Percentiles rank a stretch among this genome's conserved stretches.
These are phyloP conservation scores for Malus hybrid DNA, from an alignment of 331 rosid species.

Conservation along the genomic window DNA sequence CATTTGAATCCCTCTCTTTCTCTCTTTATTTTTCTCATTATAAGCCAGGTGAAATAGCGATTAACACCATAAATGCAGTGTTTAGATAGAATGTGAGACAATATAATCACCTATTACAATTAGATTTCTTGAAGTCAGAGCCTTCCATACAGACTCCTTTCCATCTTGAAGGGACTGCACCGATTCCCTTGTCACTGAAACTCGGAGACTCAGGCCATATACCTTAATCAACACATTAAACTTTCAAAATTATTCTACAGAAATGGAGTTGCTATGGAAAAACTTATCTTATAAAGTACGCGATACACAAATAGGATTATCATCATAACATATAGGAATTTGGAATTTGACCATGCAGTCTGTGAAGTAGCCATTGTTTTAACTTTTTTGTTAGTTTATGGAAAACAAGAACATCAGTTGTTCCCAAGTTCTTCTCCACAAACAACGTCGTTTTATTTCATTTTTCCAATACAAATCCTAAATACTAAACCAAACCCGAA, in stretches of 20 bases:
- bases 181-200: conserved; percentile 64
- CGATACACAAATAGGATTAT: background rate
- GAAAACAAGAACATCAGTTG: background rate
- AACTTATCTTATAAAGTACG: background rate
- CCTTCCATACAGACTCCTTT: conserved; percentile 87
- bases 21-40: background rate
- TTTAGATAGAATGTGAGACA: background rate
- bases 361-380: background rate
- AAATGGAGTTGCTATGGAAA: background rate
- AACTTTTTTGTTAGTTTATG: background rate
- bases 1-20: background rate
- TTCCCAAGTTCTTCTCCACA: background rate
- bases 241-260: background rate
- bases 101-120: conserved; percentile 68
- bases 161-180: conserved; percentile 77
- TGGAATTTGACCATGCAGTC: background rate
- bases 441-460: background rate
- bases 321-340: too few relatives aligned
- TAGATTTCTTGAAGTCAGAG: conserved; percentile 64
- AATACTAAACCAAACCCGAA: background rate
- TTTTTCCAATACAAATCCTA: background rate
- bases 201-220: conserved; percentile 96
- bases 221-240: conserved; percentile 30
- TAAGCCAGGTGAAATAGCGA: background rate
- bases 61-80: background rate